Conservation (phyloP, 1,139 yeast species). For the Sugiyamaella sp. region DNA sequence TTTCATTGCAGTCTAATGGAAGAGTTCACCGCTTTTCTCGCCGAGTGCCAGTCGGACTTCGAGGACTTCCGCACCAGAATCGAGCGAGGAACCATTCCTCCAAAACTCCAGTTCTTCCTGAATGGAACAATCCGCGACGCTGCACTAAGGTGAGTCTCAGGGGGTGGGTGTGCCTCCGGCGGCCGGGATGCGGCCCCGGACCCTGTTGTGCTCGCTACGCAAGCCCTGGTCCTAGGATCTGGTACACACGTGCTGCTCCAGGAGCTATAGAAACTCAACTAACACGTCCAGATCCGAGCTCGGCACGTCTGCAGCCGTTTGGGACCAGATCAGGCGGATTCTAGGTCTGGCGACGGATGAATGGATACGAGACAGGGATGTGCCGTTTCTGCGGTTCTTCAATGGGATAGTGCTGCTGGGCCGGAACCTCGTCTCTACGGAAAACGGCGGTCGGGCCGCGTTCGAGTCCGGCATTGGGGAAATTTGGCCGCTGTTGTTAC, state of each 20-base stretch:
- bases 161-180: too few relatives aligned
- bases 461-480: conserved; percentile 24
- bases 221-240: too few relatives aligned
- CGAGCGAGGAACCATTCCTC: conserved; percentile 20
- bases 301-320: conserved; percentile 7
- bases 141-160: conserved; percentile 14
- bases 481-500: conserved; percentile 4
- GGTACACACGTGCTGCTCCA: too few relatives aligned
- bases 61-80: conserved; percentile 9
- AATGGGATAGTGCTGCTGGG: conserved; percentile 33
- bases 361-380: background rate
- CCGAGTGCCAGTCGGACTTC: conserved; percentile 11
- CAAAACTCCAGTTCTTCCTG: conserved; percentile 17
- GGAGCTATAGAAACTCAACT: too few relatives aligned
- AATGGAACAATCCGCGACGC: conserved; percentile 14
- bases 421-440: conserved; percentile 31
- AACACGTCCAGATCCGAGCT: conserved; percentile 3
- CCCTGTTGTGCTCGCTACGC: too few relatives aligned
- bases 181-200: too few relatives aligned
- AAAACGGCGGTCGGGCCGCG: conserved; percentile 27
- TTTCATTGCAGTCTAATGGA: conserved; percentile 1
- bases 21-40: conserved; percentile 6
- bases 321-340: conserved; percentile 6
- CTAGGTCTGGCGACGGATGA: conserved; percentile 3
- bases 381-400: conserved; percentile 24